Conservation (phyloP, 2,329 filamentous ascomycete species). For the Colletotrichum chrysophilum region DNA sequence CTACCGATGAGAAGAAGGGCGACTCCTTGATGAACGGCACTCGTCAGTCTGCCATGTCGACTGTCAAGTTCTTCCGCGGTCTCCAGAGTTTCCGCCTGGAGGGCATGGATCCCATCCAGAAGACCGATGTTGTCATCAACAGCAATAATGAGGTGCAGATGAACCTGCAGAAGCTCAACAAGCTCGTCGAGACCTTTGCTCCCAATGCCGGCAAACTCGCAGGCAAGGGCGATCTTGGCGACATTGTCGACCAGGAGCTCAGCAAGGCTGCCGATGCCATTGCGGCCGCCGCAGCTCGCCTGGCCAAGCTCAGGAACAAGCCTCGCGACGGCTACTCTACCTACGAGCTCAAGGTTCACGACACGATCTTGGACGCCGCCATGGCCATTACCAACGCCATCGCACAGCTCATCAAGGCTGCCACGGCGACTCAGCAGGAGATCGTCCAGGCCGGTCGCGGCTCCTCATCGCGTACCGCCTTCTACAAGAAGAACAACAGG, state of each 20-base stretch:
- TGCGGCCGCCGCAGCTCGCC: constrained; percentile 84
- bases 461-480: constrained; percentile 84
- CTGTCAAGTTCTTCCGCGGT: constrained; percentile 93
- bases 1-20: constrained; percentile 93
- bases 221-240: constrained; percentile 85
- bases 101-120: constrained; percentile 86
- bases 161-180: constrained; percentile 91
- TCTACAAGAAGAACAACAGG: constrained; percentile 99
- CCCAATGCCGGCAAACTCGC: constrained; percentile 85
- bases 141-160: constrained; percentile 96
- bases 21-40: constrained; percentile 85
- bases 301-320: constrained; percentile 94
- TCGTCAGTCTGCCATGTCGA: constrained; percentile 82
- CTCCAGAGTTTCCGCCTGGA: constrained; percentile 94
- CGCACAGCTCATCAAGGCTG: constrained; percentile 91
- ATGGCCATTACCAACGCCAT: constrained; percentile 94
- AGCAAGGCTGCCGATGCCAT: constrained; percentile 95
- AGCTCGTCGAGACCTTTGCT: constrained; percentile 89
- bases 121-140: constrained; percentile 97
- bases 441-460: constrained; percentile 94
- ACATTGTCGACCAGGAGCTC: constrained; percentile 90
- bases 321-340: constrained; percentile 94
- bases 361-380: constrained; percentile 91
- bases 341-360: constrained; percentile 95
- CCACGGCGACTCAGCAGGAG: constrained; percentile 90